A percentile compares a stretch with the other conserved stretches of the same genome.
Conservation (phyloP, 306 rosid genomes). For the Quercus cerris region DNA sequence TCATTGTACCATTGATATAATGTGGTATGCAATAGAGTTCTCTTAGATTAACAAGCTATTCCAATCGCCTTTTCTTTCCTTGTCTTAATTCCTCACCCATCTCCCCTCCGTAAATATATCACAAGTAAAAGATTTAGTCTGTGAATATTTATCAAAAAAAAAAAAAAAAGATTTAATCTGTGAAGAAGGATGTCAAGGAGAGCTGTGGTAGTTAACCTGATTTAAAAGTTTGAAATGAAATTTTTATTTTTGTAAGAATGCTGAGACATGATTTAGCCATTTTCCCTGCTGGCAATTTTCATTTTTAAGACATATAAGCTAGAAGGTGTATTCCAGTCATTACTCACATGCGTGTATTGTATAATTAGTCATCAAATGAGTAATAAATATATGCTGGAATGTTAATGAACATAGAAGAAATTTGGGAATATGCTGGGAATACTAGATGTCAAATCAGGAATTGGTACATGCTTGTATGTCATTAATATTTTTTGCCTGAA, state of each 20-base stretch:
- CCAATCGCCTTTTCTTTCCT: neutral
- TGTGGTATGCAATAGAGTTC: neutral
- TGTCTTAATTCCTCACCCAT: neutral
- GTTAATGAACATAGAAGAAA: neutral
- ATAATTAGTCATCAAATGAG: neutral
- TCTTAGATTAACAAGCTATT: neutral
- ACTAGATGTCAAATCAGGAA: neutral
- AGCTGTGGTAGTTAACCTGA: neutral
- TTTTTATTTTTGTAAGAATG: neutral
- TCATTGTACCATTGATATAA: neutral
- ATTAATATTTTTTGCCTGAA: neutral
- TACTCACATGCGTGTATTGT: neutral
- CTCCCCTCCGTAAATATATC: neutral
- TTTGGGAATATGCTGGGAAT: neutral
- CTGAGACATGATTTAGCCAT: too few relatives aligned
- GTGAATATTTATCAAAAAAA: too few relatives aligned
- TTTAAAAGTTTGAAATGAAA: neutral
- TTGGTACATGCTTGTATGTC: slow-evolving; percentile 1
- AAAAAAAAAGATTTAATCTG: neutral
- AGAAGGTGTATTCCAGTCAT: neutral
- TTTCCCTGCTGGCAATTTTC: neutral
- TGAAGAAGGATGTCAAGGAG: neutral
- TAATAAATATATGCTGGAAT: neutral
- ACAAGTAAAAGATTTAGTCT: neutral
- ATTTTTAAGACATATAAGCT: neutral